A percentile compares a stretch with the other conserved stretches of the same genome.
These are phyloP conservation scores for Cucurbita moschata DNA, from an alignment of 306 rosid genomes.

Conservation along the genomic window DNA sequence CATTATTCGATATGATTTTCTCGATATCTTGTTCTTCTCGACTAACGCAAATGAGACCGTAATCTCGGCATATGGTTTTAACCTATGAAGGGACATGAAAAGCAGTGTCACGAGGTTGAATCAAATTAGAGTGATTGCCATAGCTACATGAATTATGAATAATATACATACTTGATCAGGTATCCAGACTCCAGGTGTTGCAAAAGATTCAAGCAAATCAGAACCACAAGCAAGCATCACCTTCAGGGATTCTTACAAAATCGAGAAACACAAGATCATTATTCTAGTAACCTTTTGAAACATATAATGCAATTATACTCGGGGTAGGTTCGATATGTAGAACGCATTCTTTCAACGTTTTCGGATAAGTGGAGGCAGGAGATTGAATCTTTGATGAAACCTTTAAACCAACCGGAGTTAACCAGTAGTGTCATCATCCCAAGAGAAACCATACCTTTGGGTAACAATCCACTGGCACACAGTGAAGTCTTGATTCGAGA, in stretches of 20 bases:
- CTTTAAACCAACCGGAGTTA: too few species aligned
- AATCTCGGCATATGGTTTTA: constrained; percentile 31
- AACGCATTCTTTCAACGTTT: neutral
- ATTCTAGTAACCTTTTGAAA: neutral
- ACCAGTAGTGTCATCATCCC: too few species aligned
- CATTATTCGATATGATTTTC: constrained; percentile 23
- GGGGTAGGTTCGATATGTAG: neutral
- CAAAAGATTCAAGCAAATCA: constrained; percentile 72
- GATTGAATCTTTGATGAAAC: too few species aligned
- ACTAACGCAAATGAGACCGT: constrained; percentile 38
- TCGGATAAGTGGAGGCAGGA: too few species aligned
- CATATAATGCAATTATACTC: neutral
- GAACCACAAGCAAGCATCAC: constrained; percentile 91
- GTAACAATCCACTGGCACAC: constrained; percentile 31
- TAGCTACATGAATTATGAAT: neutral
- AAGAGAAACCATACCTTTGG: constrained; percentile 31
- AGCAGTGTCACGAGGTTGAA: neutral
- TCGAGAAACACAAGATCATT: constrained; percentile 9
- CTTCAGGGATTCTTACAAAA: constrained; percentile 53
- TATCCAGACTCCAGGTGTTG: constrained; percentile 65
- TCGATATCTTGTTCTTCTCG: constrained; percentile 56
- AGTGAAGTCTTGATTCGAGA: constrained; percentile 47
- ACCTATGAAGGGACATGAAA: constrained; percentile 16
- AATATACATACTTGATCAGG: constrained; percentile 44
- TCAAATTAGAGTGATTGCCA: neutral